Percentiles rank a stretch among this genome's conserved stretches.
Evolutionary conservation across 495 filamentous ascomycete genomes (phyloP).

Genomic region (Chaetomium tenue): DNA sequence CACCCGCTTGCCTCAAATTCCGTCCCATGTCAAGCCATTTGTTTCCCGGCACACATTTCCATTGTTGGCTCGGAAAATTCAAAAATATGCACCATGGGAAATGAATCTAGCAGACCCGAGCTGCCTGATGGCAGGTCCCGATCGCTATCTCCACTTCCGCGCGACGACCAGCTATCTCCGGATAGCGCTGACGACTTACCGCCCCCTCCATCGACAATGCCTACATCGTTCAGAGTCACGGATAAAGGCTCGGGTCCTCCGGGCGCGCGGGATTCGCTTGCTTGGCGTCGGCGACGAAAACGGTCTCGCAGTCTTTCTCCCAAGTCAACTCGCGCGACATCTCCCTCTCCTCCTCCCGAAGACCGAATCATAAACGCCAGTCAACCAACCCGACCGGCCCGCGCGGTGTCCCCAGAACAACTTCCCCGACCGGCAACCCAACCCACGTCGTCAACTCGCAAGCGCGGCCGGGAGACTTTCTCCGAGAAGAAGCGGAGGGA

Average conservation of each 20-base stretch:
- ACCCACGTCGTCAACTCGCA: background rate
- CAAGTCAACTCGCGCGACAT: background rate
- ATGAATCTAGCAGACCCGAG: slow-evolving; percentile 15
- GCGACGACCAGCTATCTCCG: slow-evolving; percentile 1
- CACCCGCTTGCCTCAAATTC: background rate
- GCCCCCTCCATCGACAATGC: slow-evolving; percentile 15
- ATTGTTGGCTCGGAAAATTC: background rate
- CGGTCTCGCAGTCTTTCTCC: background rate
- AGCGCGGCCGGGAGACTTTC: background rate
- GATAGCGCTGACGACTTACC: background rate
- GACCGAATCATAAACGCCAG: background rate
- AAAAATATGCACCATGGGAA: slow-evolving; percentile 21
- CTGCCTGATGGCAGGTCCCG: slow-evolving; percentile 8
- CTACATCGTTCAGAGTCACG: background rate
- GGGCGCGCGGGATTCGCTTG: slow-evolving; percentile 7
- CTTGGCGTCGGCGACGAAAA: background rate
- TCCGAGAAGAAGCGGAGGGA: background rate
- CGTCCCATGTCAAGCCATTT: slow-evolving; percentile 1
- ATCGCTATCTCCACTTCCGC: slow-evolving; percentile 20
- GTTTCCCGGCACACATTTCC: background rate
- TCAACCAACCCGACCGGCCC: background rate
- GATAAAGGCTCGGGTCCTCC: background rate
- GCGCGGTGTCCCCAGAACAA: background rate
- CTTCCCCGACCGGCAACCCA: background rate
- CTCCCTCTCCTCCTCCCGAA: background rate